Base-by-base conservation (phyloP, 345 rosid species). In the Populus ilicifolia region DNA sequence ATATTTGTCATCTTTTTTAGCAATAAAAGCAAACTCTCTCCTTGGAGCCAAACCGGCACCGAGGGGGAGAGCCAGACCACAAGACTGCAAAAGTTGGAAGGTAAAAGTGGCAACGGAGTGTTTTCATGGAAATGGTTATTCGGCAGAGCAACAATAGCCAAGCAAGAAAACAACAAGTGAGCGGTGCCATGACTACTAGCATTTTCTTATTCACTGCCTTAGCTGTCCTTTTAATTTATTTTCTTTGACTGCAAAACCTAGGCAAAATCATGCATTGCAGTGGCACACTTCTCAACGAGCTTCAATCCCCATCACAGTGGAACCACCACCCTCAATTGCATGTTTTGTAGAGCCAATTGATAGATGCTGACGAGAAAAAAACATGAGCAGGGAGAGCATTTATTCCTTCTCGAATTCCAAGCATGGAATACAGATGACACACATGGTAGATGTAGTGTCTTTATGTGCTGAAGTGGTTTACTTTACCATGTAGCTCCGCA, bases 201-300 rank as follows among this genome's bases (percentile, higher is more conserved):
- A 41, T 9, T 41, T 41, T 41, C 44, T 41, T 41, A 41, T 41
- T 41, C 44, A 41, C 11, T 12, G 44, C 43, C 6, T 52, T 50
- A 50, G 75, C 71, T 70, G 71, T 81, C 59, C 59, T 17, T 23
- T 36, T 30, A 27, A 17, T 35, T n/a, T 1, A 1, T 23, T 48
- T 17, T 30, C 9, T 62, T 61, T 54, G 66, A 79, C 77, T 64
- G 59, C 81, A 81, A 77, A 76, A 64, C 73, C 83, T 79, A 84
- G 81, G 81, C 79, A 69, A 1, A 11, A 5, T 10, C 30, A 29
- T 13, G 20, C 29, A 5, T 30, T 69, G 6, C 38, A 62, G 27
- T 35, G 83, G 75, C 84, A 81, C 87, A 10, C 83, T 70, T 70
- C 52, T 74, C 78, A 41, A 81, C 61, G 67, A 64, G 73, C 83